These are phyloP conservation scores for Serendipita vermifera DNA, from an alignment of 768 basidiomycete genomes.

Conservation along the genomic window DNA sequence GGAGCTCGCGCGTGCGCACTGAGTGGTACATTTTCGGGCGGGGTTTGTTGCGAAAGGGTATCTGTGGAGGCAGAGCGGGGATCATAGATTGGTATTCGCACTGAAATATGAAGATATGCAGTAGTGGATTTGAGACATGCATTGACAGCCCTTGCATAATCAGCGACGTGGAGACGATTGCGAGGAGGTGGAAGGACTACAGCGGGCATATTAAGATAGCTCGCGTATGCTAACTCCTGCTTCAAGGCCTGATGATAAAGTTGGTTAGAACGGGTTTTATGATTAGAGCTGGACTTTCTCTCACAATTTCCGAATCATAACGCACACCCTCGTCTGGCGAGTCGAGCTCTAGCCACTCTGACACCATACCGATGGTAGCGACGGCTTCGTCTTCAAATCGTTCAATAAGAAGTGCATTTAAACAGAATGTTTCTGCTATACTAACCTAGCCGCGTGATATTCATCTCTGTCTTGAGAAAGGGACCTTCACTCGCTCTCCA, in stretches of 20 bases:
- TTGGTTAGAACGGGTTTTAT: conserved; percentile 13
- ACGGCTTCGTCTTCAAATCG: conserved; percentile 53
- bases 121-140: conserved; percentile 50
- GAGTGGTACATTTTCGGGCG: background rate
- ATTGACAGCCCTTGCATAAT: conserved; percentile 85
- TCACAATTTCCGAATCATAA: conserved; percentile 88
- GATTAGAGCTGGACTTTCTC: conserved; percentile 21
- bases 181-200: conserved; percentile 82
- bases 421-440: conserved; percentile 15
- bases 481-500: conserved; percentile 70
- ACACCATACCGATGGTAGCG: conserved; percentile 58
- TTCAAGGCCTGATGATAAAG: conserved; percentile 54
- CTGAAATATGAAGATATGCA: conserved; percentile 58
- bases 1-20: conserved; percentile 20
- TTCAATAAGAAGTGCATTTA: background rate
- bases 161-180: conserved; percentile 70
- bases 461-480: conserved; percentile 75
- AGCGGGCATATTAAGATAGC: conserved; percentile 77
- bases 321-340: conserved; percentile 86
- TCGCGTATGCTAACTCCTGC: conserved; percentile 85
- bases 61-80: conserved; percentile 26
- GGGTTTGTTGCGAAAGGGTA: conserved; percentile 20
- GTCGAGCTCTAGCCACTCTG: conserved; percentile 94
- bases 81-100: conserved; percentile 74
- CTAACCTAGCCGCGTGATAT: conserved; percentile 75